These are phyloP conservation scores for Penicillium atrosanguineum DNA, from an alignment of 495 filamentous ascomycete species.

Conservation along the genomic window DNA sequence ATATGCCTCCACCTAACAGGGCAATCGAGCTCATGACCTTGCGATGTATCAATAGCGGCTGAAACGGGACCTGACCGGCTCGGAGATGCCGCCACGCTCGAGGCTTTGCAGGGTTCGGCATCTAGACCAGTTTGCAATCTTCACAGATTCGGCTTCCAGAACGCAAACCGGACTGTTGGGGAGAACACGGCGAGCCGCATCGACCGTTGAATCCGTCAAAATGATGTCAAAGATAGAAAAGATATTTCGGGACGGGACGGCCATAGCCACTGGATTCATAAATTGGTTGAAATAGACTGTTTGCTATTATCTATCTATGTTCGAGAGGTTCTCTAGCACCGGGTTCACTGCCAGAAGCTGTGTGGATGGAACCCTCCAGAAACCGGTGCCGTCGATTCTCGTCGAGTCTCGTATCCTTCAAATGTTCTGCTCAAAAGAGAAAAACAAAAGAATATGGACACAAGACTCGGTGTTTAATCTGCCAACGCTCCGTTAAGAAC, in stretches of 20 bases:
- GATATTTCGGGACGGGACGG: not conserved
- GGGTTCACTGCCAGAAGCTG: slow-evolving; percentile 51
- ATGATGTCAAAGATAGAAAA: not conserved
- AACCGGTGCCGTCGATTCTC: slow-evolving; percentile 67
- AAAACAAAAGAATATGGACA: slow-evolving; percentile 1
- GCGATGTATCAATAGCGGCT: not conserved
- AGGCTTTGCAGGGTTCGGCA: not conserved
- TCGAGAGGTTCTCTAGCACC: slow-evolving; percentile 72
- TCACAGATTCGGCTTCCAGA: slow-evolving; percentile 1
- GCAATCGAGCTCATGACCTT: slow-evolving; percentile 9
- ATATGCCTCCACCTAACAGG: not conserved
- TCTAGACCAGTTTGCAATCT: not conserved
- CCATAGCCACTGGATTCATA: not conserved
- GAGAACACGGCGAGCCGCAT: slow-evolving; percentile 1
- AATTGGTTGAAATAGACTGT: slow-evolving; percentile 6
- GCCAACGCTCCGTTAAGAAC: slow-evolving; percentile 75
- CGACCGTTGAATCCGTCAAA: not conserved
- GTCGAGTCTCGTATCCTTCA: slow-evolving; percentile 22
- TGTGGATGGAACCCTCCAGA: slow-evolving; percentile 41
- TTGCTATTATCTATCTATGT: slow-evolving; percentile 40
- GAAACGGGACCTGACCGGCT: not conserved
- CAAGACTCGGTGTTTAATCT: slow-evolving; percentile 49
- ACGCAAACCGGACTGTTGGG: slow-evolving; percentile 4
- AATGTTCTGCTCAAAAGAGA: not conserved
- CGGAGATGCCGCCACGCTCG: not conserved